Evolutionary conservation across 2,329 filamentous ascomycete species (phyloP).

Genomic region (Exophiala spinifera): DNA sequence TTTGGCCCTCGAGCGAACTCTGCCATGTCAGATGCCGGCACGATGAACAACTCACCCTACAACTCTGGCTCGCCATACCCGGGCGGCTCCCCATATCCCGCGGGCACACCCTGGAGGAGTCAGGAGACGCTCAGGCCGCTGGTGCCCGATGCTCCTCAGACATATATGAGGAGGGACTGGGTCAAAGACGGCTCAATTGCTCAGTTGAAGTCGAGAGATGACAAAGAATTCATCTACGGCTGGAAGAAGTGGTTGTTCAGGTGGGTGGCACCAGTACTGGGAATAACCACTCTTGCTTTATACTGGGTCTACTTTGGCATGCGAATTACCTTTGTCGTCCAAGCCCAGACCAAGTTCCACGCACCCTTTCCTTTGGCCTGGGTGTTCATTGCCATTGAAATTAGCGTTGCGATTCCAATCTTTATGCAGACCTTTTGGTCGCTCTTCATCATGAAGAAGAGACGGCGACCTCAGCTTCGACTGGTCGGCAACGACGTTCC

Average conservation of each 20-base stretch:
- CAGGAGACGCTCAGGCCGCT: slow-evolving; percentile 36
- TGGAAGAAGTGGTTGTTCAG: slow-evolving; percentile 39
- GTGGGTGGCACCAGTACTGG: slow-evolving; percentile 35
- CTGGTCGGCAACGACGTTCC: slow-evolving; percentile 45
- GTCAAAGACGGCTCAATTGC: slow-evolving; percentile 39
- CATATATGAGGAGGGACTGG: slow-evolving; percentile 37
- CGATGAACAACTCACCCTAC: slow-evolving; percentile 30
- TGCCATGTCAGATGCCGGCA: slow-evolving; percentile 19
- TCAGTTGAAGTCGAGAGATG: slow-evolving; percentile 37
- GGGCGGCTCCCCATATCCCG: slow-evolving; percentile 1
- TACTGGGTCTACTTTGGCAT: slow-evolving; percentile 49
- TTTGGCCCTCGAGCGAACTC: slow-evolving; percentile 24
- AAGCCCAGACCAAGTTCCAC: slow-evolving; percentile 45
- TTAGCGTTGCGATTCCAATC: slow-evolving; percentile 49
- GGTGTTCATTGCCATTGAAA: slow-evolving; percentile 56
- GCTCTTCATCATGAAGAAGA: slow-evolving; percentile 55
- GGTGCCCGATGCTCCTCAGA: slow-evolving; percentile 31
- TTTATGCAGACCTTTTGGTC: slow-evolving; percentile 59
- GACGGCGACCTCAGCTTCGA: slow-evolving; percentile 51
- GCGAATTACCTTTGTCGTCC: slow-evolving; percentile 53
- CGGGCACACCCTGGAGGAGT: slow-evolving; percentile 34
- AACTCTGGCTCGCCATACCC: slow-evolving; percentile 14
- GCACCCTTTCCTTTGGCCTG: slow-evolving; percentile 52
- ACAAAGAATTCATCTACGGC: slow-evolving; percentile 37
- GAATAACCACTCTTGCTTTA: slow-evolving; percentile 36